Evolutionary conservation across 2,329 filamentous ascomycete genomes (phyloP), one percentile per base, ranked within the genome.

Genomic region (Mycocentrospora acerina): DNA sequence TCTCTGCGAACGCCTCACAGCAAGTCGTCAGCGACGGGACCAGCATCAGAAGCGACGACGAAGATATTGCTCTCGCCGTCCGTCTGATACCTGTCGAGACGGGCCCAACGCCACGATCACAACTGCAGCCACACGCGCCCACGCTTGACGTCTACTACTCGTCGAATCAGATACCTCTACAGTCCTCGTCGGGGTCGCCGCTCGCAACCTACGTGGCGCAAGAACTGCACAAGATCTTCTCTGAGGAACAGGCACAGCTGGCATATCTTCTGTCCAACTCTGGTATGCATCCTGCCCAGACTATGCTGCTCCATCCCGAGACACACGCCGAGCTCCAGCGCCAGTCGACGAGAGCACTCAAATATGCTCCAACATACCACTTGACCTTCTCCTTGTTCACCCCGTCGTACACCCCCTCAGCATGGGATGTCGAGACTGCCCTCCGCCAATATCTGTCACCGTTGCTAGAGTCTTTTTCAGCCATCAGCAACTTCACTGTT

Each of bases 381-480:
- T 74, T 98, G 18, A 95, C 90, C 0, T 95, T 98, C 61, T 98
- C 93, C 0, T 76, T 98, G 3, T 97, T 98, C 64, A 93, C 89
- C 0, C 85, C 86, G 10, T 83, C 83, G 1, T 79, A 85, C 1
- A 67, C 75, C 0, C 93, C 93, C 2, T 95, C 86, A 22, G 86
- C 85, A 8, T 98, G 93, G 93, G 88, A 95, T 35, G 88, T 97
- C 34, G 86, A 96, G 50, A 70, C 78, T 24, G 90, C 91, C 0
- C 77, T 97, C 8, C 77, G 84, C 16, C 79, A 87, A 51, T 91
- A 95, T 66, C 82, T 98, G 66, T 75, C 80, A 36, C 91, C 93
- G 0, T 77, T 97, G 31, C 76, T 98, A 0, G 77, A 87, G 29
- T 83, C 89, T 17, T 79, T 97, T 18, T 80, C 82, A 0, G 77